phyloP scores from a whole-genome alignment of 192 early-diverging fungal species.

The Backusella morwellensis region DNA sequence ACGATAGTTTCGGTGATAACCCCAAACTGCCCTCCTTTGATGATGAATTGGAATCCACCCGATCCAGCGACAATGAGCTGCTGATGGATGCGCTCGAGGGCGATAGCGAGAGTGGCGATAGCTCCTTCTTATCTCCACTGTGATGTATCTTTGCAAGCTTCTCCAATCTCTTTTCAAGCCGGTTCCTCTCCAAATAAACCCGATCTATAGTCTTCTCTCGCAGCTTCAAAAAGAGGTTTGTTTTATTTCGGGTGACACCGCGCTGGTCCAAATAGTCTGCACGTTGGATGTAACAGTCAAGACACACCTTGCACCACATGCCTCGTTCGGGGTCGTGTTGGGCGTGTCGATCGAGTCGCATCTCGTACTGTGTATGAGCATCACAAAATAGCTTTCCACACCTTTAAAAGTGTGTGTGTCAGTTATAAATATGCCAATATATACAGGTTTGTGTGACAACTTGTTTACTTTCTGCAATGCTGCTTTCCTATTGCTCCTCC shows the following conservation, averaged over 20 bases:
- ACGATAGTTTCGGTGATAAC: conserved; percentile 4
- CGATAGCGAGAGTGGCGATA: not conserved
- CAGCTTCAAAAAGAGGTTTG: conserved; percentile 48
- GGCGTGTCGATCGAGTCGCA: conserved; percentile 57
- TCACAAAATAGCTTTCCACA: conserved; percentile 60
- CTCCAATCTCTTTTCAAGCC: conserved; percentile 73
- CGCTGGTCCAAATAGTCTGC: conserved; percentile 40
- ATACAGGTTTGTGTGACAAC: too few relatives aligned
- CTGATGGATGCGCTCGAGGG: not conserved
- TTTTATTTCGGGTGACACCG: conserved; percentile 47
- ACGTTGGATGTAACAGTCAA: conserved; percentile 45
- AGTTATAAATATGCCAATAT: not conserved
- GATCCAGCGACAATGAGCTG: conserved; percentile 5
- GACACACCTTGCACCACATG: conserved; percentile 55
- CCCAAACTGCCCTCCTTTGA: conserved; percentile 23
- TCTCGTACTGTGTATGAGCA: conserved; percentile 50
- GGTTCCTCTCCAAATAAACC: conserved; percentile 65
- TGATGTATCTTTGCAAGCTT: conserved; percentile 39
- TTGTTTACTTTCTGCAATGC: conserved; percentile 48
- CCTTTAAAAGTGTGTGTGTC: not conserved
- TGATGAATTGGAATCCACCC: conserved; percentile 23
- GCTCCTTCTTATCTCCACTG: conserved; percentile 4
- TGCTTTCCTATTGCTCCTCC: conserved; percentile 47
- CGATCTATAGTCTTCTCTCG: conserved; percentile 52
- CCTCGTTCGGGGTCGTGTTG: conserved; percentile 56